A percentile compares a stretch with the other conserved stretches of the same genome.
phyloP scores from a whole-genome alignment of 2,329 filamentous ascomycete genomes.

The Chaetothyriales sp. region DNA sequence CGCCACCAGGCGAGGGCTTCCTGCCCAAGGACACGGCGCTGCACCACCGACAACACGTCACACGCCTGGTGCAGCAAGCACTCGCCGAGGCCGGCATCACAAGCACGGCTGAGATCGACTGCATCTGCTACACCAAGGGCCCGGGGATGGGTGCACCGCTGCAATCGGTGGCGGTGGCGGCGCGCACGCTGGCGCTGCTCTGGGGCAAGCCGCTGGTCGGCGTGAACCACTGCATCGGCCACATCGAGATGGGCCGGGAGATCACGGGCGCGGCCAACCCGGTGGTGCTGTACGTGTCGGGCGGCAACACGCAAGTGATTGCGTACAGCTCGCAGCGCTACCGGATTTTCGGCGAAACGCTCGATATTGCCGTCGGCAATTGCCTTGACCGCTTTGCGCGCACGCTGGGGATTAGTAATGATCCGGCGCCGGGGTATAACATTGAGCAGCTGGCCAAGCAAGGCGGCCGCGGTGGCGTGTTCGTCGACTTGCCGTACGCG shows the following conservation, averaged over 20 bases:
- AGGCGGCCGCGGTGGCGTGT: constrained; percentile 35
- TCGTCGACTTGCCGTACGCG: constrained; percentile 84
- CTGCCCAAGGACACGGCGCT: constrained; percentile 89
- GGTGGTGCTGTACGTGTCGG: constrained; percentile 87
- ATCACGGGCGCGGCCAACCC: constrained; percentile 87
- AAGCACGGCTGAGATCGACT: constrained; percentile 59
- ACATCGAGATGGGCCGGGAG: constrained; percentile 94
- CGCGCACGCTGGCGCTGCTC: constrained; percentile 64
- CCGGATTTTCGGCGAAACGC: constrained; percentile 92
- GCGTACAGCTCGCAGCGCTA: constrained; percentile 91
- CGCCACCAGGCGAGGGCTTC: constrained; percentile 86
- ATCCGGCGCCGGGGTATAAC: constrained; percentile 93
- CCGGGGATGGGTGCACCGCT: constrained; percentile 95
- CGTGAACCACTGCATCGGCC: constrained; percentile 95
- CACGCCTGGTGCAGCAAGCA: constrained; percentile 64
- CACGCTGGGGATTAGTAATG: constrained; percentile 81
- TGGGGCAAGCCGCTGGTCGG: constrained; percentile 85
- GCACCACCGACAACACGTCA: constrained; percentile 81
- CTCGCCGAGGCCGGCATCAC: constrained; percentile 54
- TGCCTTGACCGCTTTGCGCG: constrained; percentile 92
- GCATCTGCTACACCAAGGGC: constrained; percentile 89
- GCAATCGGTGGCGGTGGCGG: constrained; percentile 71
- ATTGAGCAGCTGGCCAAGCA: constrained; percentile 86
- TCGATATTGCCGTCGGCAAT: constrained; percentile 96
- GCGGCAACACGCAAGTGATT: constrained; percentile 95